Percentiles rank a stretch among this genome's conserved stretches.
Evolutionary conservation across 1,284 basidiomycete genomes (phyloP).

Genomic region (Malassezia furfur): DNA sequence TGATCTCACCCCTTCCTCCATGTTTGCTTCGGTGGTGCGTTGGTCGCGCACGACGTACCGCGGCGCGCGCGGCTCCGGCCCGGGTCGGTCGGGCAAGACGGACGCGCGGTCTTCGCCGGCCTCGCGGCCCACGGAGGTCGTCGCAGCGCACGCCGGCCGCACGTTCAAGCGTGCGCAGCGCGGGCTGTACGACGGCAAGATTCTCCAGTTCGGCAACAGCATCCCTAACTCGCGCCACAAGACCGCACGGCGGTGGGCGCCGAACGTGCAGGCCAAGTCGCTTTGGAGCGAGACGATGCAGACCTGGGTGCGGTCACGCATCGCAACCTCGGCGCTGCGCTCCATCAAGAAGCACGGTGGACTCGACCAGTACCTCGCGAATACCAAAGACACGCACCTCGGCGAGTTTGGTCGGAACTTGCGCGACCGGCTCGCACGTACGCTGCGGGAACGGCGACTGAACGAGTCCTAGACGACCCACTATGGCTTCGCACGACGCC

Average conservation of each 20-base stretch:
- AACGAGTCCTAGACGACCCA: background rate
- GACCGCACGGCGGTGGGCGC: constrained; percentile 35
- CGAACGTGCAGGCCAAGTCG: constrained; percentile 37
- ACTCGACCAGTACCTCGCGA: constrained; percentile 37
- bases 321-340: constrained; percentile 30
- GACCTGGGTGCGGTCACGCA: constrained; percentile 18
- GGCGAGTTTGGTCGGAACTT: constrained; percentile 38
- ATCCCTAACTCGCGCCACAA: constrained; percentile 45
- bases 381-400: constrained; percentile 28
- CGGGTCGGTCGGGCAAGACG: constrained; percentile 35
- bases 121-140: constrained; percentile 28
- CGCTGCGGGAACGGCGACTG: constrained; percentile 18
- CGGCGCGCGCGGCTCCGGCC: constrained; percentile 36
- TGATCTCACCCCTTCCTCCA: constrained; percentile 11
- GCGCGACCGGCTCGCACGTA: constrained; percentile 22
- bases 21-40: constrained; percentile 38
- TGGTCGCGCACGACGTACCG: constrained; percentile 46
- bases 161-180: constrained; percentile 44
- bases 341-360: constrained; percentile 42
- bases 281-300: constrained; percentile 30
- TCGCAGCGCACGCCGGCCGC: constrained; percentile 22
- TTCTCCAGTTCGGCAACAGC: constrained; percentile 39
- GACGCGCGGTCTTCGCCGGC: constrained; percentile 37
- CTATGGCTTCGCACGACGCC: constrained; percentile 15
- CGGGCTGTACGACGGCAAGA: constrained; percentile 41